Conservation (phyloP, 192 early-diverging fungal species). For the Coemansia sp. region DNA sequence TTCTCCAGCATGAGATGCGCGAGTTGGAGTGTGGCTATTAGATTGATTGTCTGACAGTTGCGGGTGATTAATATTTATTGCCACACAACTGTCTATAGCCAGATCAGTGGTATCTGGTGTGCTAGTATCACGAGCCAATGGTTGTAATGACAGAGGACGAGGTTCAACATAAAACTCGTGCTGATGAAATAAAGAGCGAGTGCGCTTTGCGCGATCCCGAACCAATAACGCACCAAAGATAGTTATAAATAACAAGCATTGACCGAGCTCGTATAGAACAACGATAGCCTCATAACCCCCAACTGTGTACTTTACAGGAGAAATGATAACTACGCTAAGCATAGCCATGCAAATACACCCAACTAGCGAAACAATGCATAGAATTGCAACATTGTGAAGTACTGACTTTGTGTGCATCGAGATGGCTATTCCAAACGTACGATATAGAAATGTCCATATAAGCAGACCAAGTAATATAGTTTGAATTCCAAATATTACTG, state of each 20-base stretch:
- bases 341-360: constrained; percentile 29
- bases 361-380: constrained; percentile 20
- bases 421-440: constrained; percentile 34
- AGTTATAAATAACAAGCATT: constrained; percentile 26
- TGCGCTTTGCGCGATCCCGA: constrained; percentile 29
- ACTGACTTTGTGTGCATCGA: constrained; percentile 29
- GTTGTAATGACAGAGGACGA: neutral
- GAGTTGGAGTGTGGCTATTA: neutral
- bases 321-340: constrained; percentile 3
- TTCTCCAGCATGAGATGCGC: too few relatives aligned
- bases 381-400: constrained; percentile 22
- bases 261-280: constrained; percentile 27
- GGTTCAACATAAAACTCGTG: constrained; percentile 19
- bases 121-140: neutral
- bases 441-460: constrained; percentile 26
- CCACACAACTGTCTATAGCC: too few relatives aligned
- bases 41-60: neutral
- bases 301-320: constrained; percentile 10
- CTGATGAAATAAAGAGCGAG: constrained; percentile 20
- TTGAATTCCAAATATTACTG: constrained; percentile 22
- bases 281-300: constrained; percentile 15
- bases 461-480: constrained; percentile 16
- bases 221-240: constrained; percentile 37
- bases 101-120: neutral
- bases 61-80: neutral